Evolutionary conservation across 345 rosid genomes (phyloP), one percentile per base, ranked within the genome.

Genomic region (Kernera saxatilis): DNA sequence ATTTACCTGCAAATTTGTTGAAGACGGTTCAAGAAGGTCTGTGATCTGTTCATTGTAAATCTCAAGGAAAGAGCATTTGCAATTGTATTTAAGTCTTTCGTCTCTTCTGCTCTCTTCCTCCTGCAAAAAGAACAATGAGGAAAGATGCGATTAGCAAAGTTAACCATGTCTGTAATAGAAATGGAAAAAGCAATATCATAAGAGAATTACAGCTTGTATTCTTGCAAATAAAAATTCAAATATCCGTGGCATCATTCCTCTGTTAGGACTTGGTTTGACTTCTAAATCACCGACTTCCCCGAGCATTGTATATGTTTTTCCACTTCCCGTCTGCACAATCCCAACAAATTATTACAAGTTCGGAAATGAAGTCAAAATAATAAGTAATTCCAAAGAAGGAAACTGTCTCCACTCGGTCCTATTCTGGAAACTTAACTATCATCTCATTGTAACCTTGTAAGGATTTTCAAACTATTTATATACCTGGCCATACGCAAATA

Each of bases 401-500:
- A 67, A 40, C 26, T 66, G 27, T 27, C 19, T 6, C 56, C 50
- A 64, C 67, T 32, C 15, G 3, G 29, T 27, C 33, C 26, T 62
- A 65, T 23, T 53, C 58, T 35, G 11, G 15, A 54, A 69, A 58
- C 29, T 43, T 39, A 27, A n/a, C 19, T 3, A 52, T 32, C 25
- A 71, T 54, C 52, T 19, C 60, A 58, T 21, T 27, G 29, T 27
- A 67, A 37, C 61, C 8, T 32, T 44, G 30, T 44, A 54, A 32
- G 57, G 9, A 2, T 46, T 45, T 44, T 57, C 40, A 64, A 54
- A 54, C 36, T 15, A 69, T 56, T 25, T 8, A 17, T 43, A 22
- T 89, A 94, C 99, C 97, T 94, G 99, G 32, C 97, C 99, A 74
- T 91, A 94, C 3, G 97, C 99, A 82, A 94, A 94, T 83, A 94